phyloP scores from a whole-genome alignment of 1,284 basidiomycete genomes.

The Ceratorhiza oryzae-sativae region DNA sequence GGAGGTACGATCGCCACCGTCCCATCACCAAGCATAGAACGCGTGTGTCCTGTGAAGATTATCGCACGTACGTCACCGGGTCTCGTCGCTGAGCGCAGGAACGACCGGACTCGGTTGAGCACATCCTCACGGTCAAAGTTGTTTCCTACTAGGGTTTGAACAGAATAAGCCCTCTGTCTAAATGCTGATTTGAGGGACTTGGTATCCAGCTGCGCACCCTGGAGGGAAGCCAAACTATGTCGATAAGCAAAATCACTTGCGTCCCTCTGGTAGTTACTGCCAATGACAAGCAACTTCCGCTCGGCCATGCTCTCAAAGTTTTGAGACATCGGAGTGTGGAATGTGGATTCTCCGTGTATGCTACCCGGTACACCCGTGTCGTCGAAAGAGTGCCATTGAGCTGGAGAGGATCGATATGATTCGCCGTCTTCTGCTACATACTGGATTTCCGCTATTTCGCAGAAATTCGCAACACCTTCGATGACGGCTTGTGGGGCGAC shows the following conservation, averaged over 20 bases:
- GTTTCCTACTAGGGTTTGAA: slow-evolving; percentile 6
- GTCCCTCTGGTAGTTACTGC: slow-evolving; percentile 10
- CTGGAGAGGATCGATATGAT: background rate
- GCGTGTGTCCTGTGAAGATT: slow-evolving; percentile 23
- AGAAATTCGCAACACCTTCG: background rate
- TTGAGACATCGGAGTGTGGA: background rate
- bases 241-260: background rate
- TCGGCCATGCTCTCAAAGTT: background rate
- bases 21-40: background rate
- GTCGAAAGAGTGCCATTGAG: background rate
- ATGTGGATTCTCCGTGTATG: background rate
- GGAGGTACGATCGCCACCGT: slow-evolving; percentile 23
- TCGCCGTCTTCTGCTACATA: background rate
- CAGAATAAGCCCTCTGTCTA: background rate
- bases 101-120: background rate
- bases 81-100: slow-evolving; percentile 1
- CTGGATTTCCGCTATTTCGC: background rate
- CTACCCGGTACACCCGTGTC: background rate
- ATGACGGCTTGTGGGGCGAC: background rate
- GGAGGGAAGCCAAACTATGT: background rate
- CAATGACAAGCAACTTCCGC: slow-evolving; percentile 27
- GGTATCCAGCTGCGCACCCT: background rate
- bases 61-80: slow-evolving; percentile 30
- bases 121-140: background rate
- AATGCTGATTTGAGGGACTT: slow-evolving; percentile 24